Percentiles rank a stretch among this genome's conserved stretches.
These are phyloP conservation scores for Strobilomyces confusus DNA, from an alignment of 768 basidiomycete species.

Conservation along the genomic window DNA sequence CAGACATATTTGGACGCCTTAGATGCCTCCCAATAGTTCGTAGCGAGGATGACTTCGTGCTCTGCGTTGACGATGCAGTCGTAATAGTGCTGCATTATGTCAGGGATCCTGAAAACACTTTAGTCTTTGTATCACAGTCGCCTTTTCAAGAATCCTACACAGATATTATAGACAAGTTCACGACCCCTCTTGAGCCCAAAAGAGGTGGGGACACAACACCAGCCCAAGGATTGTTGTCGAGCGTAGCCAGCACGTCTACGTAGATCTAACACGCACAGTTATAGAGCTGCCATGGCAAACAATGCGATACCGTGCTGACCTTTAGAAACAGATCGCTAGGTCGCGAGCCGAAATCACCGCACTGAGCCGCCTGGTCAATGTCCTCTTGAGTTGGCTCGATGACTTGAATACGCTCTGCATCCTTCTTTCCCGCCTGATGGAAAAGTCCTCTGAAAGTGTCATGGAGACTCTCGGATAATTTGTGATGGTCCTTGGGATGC, in stretches of 20 bases:
- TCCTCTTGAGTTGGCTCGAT: constrained; percentile 36
- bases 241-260: constrained; percentile 52
- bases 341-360: constrained; percentile 50
- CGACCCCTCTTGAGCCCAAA: constrained; percentile 58
- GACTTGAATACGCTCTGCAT: constrained; percentile 18
- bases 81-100: constrained; percentile 69
- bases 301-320: constrained; percentile 31
- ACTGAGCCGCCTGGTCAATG: constrained; percentile 42
- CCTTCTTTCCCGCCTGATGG: constrained; percentile 15
- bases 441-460: constrained; percentile 19
- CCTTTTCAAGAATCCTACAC: constrained; percentile 31
- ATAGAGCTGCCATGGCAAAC: not conserved
- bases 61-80: constrained; percentile 58
- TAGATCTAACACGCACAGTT: constrained; percentile 44
- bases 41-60: constrained; percentile 63
- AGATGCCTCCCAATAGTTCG: constrained; percentile 58
- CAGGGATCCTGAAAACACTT: constrained; percentile 47
- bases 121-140: constrained; percentile 2
- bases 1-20: constrained; percentile 49
- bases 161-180: constrained; percentile 60
- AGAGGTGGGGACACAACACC: constrained; percentile 60
- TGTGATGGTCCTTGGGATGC: constrained; percentile 26
- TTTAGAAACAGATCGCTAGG: constrained; percentile 61
- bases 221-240: constrained; percentile 51
- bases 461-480: constrained; percentile 14